Evolutionary conservation across 495 filamentous ascomycete species (phyloP).

Genomic region (Halenospora varia): DNA sequence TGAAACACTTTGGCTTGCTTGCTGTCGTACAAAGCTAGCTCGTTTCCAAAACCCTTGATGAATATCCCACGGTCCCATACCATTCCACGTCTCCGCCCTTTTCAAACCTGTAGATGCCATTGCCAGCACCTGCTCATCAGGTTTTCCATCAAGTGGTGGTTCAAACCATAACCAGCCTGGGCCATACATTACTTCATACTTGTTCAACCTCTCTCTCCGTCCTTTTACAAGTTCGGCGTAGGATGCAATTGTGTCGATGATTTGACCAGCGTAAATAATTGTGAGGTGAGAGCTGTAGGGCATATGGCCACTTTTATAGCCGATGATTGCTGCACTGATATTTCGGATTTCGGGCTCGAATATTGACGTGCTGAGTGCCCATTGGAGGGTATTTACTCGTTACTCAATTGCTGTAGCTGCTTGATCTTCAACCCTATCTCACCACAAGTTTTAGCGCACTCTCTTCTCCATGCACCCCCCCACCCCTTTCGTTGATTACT

Average conservation of each 20-base stretch:
- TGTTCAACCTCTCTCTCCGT: conserved; percentile 36
- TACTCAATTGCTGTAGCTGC: conserved; percentile 26
- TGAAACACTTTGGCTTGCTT: background rate
- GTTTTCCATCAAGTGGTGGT: conserved; percentile 31
- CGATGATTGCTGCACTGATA: conserved; percentile 39
- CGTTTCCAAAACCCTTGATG: conserved; percentile 15
- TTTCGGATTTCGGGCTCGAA: conserved; percentile 38
- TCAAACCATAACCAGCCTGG: conserved; percentile 48
- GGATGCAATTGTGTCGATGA: conserved; percentile 36
- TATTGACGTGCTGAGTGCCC: conserved; percentile 28
- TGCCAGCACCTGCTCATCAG: background rate
- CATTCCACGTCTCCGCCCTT: background rate
- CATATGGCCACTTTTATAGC: conserved; percentile 39
- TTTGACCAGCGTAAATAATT: conserved; percentile 40
- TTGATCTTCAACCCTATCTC: conserved; percentile 17
- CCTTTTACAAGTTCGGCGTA: conserved; percentile 35
- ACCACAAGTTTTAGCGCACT: background rate
- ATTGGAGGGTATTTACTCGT: conserved; percentile 29
- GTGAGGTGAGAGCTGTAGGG: conserved; percentile 35
- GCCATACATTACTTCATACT: conserved; percentile 33
- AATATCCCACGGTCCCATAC: conserved; percentile 3
- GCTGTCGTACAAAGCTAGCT: background rate
- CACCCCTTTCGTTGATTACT: background rate
- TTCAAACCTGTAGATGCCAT: background rate
- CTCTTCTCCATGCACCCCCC: conserved; percentile 3